phyloP scores from a whole-genome alignment of 2,329 filamentous ascomycete species.

The Xylogone sp. region DNA sequence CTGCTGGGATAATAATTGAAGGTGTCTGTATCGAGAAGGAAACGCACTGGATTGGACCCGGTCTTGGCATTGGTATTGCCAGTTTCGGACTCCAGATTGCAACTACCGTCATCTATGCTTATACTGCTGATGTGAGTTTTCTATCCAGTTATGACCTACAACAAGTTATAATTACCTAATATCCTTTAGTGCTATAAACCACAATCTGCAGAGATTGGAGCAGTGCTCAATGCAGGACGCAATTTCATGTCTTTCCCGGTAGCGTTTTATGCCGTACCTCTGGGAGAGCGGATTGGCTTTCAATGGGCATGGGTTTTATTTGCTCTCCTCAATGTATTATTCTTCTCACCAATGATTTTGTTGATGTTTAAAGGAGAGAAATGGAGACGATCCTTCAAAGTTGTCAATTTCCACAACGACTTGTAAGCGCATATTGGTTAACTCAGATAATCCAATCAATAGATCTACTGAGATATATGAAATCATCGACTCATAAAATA shows the following conservation, averaged over 20 bases:
- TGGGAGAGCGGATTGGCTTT: background rate
- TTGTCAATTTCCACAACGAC: background rate
- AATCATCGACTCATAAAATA: too few relatives aligned
- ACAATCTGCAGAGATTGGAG: background rate
- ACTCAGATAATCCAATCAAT: too few relatives aligned
- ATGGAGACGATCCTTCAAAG: background rate
- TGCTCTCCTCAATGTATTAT: background rate
- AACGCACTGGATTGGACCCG: conserved; percentile 21
- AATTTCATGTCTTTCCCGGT: background rate
- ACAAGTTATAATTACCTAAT: background rate
- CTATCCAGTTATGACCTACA: background rate
- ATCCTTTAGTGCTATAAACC: background rate
- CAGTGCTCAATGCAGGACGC: background rate
- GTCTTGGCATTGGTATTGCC: conserved; percentile 23
- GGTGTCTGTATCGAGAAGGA: conserved; percentile 25
- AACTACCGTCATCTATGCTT: conserved; percentile 10
- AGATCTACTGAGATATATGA: too few relatives aligned
- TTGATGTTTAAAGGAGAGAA: background rate
- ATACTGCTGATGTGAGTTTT: background rate
- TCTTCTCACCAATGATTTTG: background rate
- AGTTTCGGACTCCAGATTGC: conserved; percentile 25
- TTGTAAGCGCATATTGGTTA: background rate
- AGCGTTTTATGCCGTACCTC: background rate
- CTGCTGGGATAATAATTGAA: conserved; percentile 26
- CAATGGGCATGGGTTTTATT: background rate